A percentile compares a stretch with the other conserved stretches of the same genome.
Conservation (phyloP, 352 stramenopile genomes). For the Pythium sukuiense region DNA sequence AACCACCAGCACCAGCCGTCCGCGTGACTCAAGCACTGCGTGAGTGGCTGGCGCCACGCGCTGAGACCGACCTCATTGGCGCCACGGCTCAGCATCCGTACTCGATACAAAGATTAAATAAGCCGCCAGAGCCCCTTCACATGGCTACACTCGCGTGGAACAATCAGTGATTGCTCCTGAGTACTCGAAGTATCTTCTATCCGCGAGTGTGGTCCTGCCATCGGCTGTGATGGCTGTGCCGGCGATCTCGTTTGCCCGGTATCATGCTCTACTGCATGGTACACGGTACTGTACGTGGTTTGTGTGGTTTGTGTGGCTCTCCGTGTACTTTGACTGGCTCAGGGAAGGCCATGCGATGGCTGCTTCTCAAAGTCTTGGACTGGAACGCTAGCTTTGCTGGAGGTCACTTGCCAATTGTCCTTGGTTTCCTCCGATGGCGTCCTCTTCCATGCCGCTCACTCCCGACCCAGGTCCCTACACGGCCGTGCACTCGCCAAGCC, state of each 20-base stretch:
- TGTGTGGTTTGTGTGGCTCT: neutral
- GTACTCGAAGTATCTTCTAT: neutral
- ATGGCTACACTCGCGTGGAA: neutral
- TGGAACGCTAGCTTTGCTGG: neutral
- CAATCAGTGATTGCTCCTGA: neutral
- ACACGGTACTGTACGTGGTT: neutral
- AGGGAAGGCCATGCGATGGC: neutral
- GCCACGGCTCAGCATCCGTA: neutral
- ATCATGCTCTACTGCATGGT: neutral
- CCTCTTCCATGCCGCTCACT: neutral
- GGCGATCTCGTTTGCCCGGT: neutral
- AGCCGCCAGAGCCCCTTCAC: neutral
- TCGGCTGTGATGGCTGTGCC: neutral
- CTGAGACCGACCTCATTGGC: slow-evolving; percentile 1
- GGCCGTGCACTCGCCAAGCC: neutral
- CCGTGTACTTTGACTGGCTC: neutral
- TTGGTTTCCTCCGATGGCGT: neutral
- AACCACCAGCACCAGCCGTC: neutral
- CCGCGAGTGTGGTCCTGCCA: neutral
- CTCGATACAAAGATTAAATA: neutral
- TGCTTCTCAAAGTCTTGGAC: neutral
- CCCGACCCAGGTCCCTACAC: neutral
- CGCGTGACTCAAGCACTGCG: neutral
- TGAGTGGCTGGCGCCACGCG: slow-evolving; percentile 2
- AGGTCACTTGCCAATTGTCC: neutral